Evolutionary conservation across 2,329 filamentous ascomycete genomes (phyloP), one percentile per base, ranked within the genome.

Genomic region (Elsinoe batatas): DNA sequence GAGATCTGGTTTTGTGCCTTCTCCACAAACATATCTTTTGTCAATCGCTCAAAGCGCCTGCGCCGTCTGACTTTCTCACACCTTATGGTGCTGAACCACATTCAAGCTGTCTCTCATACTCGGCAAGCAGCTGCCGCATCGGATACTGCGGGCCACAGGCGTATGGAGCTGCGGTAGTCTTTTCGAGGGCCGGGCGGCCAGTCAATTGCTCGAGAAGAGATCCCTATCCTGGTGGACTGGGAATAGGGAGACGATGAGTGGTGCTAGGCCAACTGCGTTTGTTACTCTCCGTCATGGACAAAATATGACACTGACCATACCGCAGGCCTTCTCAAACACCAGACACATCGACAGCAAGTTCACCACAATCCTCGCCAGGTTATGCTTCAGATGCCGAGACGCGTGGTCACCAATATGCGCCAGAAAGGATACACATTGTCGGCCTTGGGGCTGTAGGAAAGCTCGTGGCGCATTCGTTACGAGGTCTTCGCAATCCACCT

Each of bases 381-480:
- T 51, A 51, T 26, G 47, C 47, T 15, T 37, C 32, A 11, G 47
- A 51, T 26, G 47, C 47, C 5, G 47, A 51, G 11, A 26, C 12
- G 15, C 47, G 35, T 3, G 32, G 35, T 26, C 18, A 26, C 2
- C 32, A 51, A 15, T n/a, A 51, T 15, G 33, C 18, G 15, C 47
- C 47, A 4, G 42, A 57, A 33, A 56, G 83, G 33, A 84, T 95
- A 59, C 82, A 93, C 64, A 78, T 96, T 47, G 72, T 95, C 2
- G 91, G 91, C 10, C 67, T 87, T 10, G 91, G 91, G 35, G 94
- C 89, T 65, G 76, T 95, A 11, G 91, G 90, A 12, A 82, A 82
- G 42, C 80, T 96, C 22, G 81, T 91, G 60, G 89, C 91, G 22
- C 83, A 85, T 65, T 81, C 82, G 18, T 74, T 96, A 10, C 79